phyloP scores from a whole-genome alignment of 148 eudicot genomes.

The Pouteria glomerata region DNA sequence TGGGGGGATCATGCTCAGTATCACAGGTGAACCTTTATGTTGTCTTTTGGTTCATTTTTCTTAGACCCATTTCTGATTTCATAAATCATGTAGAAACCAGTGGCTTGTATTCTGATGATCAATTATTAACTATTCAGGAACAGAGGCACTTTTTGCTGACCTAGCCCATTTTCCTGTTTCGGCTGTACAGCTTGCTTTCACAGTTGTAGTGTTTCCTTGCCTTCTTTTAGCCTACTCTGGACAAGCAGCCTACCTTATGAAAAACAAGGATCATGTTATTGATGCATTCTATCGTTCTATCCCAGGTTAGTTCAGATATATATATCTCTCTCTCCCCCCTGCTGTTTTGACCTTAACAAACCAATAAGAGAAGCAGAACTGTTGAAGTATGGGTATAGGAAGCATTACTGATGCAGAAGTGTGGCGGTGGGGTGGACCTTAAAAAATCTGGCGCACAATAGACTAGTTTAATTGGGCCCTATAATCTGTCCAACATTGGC shows the following conservation, averaged over 20 bases:
- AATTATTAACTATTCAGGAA: constrained; percentile 47
- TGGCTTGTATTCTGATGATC: constrained; percentile 10
- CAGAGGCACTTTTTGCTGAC: constrained; percentile 96
- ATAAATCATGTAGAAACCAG: not conserved
- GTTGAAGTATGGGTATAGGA: not conserved
- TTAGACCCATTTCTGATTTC: not conserved
- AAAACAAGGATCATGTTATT: constrained; percentile 58
- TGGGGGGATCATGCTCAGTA: constrained; percentile 39
- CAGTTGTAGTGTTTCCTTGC: constrained; percentile 82
- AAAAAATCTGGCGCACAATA: too few species aligned
- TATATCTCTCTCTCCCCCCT: not conserved
- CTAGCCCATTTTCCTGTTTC: constrained; percentile 87
- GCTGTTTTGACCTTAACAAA: not conserved
- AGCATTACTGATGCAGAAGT: not conserved
- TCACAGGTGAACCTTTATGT: not conserved
- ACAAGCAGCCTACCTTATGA: constrained; percentile 90
- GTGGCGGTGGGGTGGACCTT: too few species aligned
- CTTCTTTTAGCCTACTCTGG: constrained; percentile 95
- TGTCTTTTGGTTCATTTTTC: not conserved
- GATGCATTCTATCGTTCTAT: constrained; percentile 96
- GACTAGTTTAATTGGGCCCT: too few species aligned
- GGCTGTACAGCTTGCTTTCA: constrained; percentile 90
- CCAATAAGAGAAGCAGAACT: constrained; percentile 1
- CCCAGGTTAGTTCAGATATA: constrained; percentile 52
- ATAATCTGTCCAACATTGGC: too few species aligned